phyloP scores from a whole-genome alignment of 352 stramenopile species.

The Thraustotheca clavata region DNA sequence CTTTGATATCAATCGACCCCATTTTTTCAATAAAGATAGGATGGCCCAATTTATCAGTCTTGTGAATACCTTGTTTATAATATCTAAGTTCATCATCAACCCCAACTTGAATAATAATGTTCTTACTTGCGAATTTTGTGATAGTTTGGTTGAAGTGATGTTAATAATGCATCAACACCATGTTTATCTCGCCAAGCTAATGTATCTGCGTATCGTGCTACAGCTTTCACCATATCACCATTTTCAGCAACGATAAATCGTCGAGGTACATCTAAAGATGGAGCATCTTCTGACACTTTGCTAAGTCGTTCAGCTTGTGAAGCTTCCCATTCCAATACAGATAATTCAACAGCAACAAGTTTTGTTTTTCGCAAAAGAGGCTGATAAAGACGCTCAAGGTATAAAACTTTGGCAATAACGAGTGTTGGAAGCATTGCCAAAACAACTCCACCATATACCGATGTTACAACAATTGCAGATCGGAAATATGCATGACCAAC shows the following conservation, averaged over 20 bases:
- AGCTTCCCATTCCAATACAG: slow-evolving; percentile 44
- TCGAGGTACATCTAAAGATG: slow-evolving; percentile 28
- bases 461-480: not conserved
- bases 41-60: slow-evolving; percentile 66
- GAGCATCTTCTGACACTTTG: slow-evolving; percentile 12
- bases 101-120: not conserved
- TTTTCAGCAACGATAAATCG: slow-evolving; percentile 60
- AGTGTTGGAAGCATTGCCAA: not conserved
- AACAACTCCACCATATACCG: not conserved
- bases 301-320: slow-evolving; percentile 40
- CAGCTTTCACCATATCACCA: slow-evolving; percentile 49
- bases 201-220: slow-evolving; percentile 49
- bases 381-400: not conserved
- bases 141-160: slow-evolving; percentile 49
- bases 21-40: slow-evolving; percentile 79
- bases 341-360: slow-evolving; percentile 49
- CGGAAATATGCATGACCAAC: not conserved
- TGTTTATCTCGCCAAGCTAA: slow-evolving; percentile 71
- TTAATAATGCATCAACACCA: slow-evolving; percentile 56
- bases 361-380: slow-evolving; percentile 9
- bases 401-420: not conserved
- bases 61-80: slow-evolving; percentile 75
- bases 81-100: slow-evolving; percentile 30
- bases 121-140: slow-evolving; percentile 55
- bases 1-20: slow-evolving; percentile 69